Conservation (phyloP, 345 rosid genomes). For the Tarenaya hassleriana region DNA sequence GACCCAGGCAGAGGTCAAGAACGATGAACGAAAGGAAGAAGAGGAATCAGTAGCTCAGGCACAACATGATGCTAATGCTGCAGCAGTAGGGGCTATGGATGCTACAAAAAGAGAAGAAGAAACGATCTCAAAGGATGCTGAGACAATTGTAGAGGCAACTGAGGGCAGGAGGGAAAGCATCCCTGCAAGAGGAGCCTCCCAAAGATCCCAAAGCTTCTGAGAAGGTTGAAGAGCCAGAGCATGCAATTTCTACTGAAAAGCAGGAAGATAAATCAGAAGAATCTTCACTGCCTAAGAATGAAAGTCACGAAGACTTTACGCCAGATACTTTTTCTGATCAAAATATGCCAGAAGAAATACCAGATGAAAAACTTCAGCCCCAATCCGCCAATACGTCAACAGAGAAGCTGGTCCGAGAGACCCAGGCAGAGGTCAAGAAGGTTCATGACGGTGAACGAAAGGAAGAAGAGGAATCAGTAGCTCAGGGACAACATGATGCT, state of each 20-base stretch:
- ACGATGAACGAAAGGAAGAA: slow-evolving; percentile 5
- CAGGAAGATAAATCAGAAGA: slow-evolving; percentile 26
- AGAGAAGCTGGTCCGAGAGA: no score
- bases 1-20: no score
- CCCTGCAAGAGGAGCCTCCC: slow-evolving; percentile 9
- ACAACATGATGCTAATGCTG: slow-evolving; percentile 6
- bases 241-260: slow-evolving; percentile 12
- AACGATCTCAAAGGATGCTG: no score
- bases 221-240: slow-evolving; percentile 14
- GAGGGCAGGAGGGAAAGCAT: slow-evolving; percentile 3
- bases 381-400: no score
- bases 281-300: slow-evolving; percentile 2
- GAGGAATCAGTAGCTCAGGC: neutral
- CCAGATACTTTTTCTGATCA: slow-evolving; percentile 8
- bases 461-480: neutral
- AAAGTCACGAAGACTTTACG: neutral
- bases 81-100: neutral
- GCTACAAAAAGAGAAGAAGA: no score
- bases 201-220: slow-evolving; percentile 7
- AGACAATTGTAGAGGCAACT: no score
- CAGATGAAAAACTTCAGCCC: no score
- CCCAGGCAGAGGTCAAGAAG: no score
- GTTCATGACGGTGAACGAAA: no score
- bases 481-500: neutral
- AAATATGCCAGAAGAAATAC: slow-evolving; percentile 5